A percentile compares a stretch with the other conserved stretches of the same genome.
phyloP scores from a whole-genome alignment of 495 filamentous ascomycete species.

The Neurospora sp. region DNA sequence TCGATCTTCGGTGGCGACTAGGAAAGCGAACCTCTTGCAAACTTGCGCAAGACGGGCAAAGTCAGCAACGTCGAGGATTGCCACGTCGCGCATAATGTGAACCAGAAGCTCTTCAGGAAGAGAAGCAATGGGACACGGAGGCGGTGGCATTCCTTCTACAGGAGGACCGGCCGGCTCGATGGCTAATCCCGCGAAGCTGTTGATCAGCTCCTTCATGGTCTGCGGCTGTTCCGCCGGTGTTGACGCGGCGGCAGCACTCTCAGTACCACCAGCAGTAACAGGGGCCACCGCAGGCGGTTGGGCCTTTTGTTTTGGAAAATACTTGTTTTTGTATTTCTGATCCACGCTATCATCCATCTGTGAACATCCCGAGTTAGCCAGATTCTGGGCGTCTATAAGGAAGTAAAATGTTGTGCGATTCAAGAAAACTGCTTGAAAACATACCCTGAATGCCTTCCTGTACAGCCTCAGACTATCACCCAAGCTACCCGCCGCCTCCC shows the following conservation, averaged over 20 bases:
- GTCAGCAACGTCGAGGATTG: conserved; percentile 64
- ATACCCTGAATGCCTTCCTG: conserved; percentile 76
- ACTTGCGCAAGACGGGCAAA: conserved; percentile 73
- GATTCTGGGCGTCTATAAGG: conserved; percentile 6
- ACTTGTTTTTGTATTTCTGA: conserved; percentile 76
- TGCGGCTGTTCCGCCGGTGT: conserved; percentile 14
- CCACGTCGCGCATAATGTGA: conserved; percentile 48
- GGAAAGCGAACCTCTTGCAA: conserved; percentile 77
- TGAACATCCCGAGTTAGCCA: conserved; percentile 9
- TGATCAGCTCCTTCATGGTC: conserved; percentile 58
- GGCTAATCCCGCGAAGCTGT: conserved; percentile 54
- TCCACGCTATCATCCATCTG: conserved; percentile 79
- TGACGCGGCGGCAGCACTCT: background rate
- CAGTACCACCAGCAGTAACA: background rate
- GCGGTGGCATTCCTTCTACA: conserved; percentile 54
- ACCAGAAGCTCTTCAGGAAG: conserved; percentile 78
- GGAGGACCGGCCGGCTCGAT: conserved; percentile 47
- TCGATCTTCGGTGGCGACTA: conserved; percentile 74
- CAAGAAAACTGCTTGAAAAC: conserved; percentile 2
- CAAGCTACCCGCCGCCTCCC: conserved; percentile 70
- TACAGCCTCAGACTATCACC: conserved; percentile 88
- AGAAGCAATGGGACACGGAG: conserved; percentile 65
- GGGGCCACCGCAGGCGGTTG: conserved; percentile 24
- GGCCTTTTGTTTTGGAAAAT: conserved; percentile 56
- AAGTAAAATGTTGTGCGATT: background rate